A percentile compares a stretch with the other conserved stretches of the same genome.
phyloP scores from a whole-genome alignment of 2,329 filamentous ascomycete genomes.

The Talaromyces sp. region DNA sequence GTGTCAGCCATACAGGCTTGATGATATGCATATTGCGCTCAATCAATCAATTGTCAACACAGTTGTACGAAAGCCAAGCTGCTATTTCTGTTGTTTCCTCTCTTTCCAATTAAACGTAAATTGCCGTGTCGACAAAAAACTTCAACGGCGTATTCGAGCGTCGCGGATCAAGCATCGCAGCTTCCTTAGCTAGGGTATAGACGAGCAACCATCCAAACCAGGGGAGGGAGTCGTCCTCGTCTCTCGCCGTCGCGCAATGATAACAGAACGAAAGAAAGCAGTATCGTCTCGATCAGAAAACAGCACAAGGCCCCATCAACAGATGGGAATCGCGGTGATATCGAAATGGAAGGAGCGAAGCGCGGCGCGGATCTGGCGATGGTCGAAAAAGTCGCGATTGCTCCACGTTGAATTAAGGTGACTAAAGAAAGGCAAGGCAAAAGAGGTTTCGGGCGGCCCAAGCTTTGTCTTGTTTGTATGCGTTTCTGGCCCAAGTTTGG shows the following conservation, averaged over 20 bases:
- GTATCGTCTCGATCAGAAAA: not conserved
- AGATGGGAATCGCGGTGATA: not conserved
- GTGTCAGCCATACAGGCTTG: slow-evolving; percentile 93
- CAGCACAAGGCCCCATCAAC: not conserved
- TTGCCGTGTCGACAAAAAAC: not conserved
- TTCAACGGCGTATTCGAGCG: not conserved
- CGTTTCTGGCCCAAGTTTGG: slow-evolving; percentile 1
- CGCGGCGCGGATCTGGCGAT: not conserved
- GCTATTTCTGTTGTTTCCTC: not conserved
- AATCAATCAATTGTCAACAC: not conserved
- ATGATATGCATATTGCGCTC: slow-evolving; percentile 69
- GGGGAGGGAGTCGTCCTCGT: not conserved
- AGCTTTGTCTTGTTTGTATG: slow-evolving; percentile 26
- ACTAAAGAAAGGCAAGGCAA: not conserved
- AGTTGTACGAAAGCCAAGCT: not conserved
- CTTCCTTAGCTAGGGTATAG: slow-evolving; percentile 3
- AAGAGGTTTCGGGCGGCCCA: slow-evolving; percentile 27
- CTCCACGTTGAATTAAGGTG: slow-evolving; percentile 25
- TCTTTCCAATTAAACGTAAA: not conserved
- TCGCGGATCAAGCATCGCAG: slow-evolving; percentile 17
- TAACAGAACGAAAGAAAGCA: not conserved
- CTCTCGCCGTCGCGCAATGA: not conserved
- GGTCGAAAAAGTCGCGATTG: slow-evolving; percentile 34
- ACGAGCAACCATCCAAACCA: not conserved
- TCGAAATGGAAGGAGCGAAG: not conserved